These are phyloP conservation scores for Lachnellula willkommii DNA, from an alignment of 2,329 filamentous ascomycete species.

Conservation along the genomic window DNA sequence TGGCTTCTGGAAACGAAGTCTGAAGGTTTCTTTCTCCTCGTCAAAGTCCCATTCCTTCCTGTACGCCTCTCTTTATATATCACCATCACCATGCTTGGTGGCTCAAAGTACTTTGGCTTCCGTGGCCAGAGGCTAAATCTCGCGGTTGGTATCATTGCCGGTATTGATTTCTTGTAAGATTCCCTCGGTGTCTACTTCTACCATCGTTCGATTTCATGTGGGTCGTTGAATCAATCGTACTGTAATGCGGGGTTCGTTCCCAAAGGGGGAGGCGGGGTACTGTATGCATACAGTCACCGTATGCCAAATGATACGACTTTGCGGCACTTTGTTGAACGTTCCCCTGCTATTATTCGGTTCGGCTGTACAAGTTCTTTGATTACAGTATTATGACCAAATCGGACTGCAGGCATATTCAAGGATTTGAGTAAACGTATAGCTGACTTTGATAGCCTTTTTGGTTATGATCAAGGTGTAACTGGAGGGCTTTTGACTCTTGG, in stretches of 20 bases:
- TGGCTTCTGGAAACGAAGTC: not conserved
- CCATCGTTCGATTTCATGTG: not conserved
- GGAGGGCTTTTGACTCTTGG: conserved; percentile 39
- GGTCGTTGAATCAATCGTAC: not conserved
- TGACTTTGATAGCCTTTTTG: conserved; percentile 33
- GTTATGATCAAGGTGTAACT: conserved; percentile 45
- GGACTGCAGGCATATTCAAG: too few species aligned
- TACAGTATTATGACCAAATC: too few species aligned
- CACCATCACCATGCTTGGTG: conserved; percentile 36
- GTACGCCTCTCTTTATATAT: conserved; percentile 30
- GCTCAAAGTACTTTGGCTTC: conserved; percentile 55
- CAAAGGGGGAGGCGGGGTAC: too few species aligned
- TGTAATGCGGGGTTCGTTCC: too few species aligned
- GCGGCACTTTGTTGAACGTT: too few species aligned
- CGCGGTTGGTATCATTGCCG: conserved; percentile 66
- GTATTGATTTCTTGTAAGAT: conserved; percentile 61
- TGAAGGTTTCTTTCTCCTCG: not conserved
- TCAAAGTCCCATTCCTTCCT: not conserved
- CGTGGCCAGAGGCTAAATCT: conserved; percentile 60
- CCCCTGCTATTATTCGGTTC: too few species aligned
- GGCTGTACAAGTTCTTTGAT: too few species aligned
- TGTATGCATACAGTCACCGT: too few species aligned
- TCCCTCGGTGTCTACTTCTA: conserved; percentile 30
- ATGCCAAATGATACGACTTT: too few species aligned
- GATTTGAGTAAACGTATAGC: not conserved